Evolutionary conservation across 1,139 yeast genomes (phyloP).

Genomic region (Pichia sp.): DNA sequence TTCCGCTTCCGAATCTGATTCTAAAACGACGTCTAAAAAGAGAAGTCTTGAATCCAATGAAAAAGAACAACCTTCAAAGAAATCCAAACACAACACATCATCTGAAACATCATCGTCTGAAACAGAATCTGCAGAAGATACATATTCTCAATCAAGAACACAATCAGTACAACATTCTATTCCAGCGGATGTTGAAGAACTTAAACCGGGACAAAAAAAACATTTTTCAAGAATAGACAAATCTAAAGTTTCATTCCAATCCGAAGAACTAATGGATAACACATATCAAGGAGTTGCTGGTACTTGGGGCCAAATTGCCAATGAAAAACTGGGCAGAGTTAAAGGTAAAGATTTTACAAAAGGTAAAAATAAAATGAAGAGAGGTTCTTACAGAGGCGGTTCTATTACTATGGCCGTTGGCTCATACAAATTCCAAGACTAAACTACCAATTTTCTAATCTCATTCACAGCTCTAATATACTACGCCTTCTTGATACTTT

Average conservation of each 20-base stretch:
- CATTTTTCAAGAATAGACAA: constrained; percentile 95
- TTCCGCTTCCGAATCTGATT: no score
- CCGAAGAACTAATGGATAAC: constrained; percentile 65
- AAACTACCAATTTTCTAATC: constrained; percentile 14
- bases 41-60: background rate
- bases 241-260: constrained; percentile 64
- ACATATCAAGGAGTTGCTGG: constrained; percentile 98
- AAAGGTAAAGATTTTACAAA: constrained; percentile 97
- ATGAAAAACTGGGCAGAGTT: constrained; percentile 74
- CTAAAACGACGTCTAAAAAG: no score
- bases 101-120: constrained; percentile 3
- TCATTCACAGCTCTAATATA: no score
- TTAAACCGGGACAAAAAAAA: constrained; percentile 65
- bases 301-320: constrained; percentile 96
- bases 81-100: constrained; percentile 15
- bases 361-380: constrained; percentile 95
- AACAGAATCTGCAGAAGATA: background rate
- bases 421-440: constrained; percentile 85
- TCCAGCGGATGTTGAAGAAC: constrained; percentile 40
- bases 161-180: constrained; percentile 29
- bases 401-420: constrained; percentile 84
- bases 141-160: constrained; percentile 12
- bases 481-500: no score
- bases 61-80: constrained; percentile 22
- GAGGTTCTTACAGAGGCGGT: constrained; percentile 96